Conservation (phyloP, 2,329 filamentous ascomycete species). For the Tolypocladium pustulatum region DNA sequence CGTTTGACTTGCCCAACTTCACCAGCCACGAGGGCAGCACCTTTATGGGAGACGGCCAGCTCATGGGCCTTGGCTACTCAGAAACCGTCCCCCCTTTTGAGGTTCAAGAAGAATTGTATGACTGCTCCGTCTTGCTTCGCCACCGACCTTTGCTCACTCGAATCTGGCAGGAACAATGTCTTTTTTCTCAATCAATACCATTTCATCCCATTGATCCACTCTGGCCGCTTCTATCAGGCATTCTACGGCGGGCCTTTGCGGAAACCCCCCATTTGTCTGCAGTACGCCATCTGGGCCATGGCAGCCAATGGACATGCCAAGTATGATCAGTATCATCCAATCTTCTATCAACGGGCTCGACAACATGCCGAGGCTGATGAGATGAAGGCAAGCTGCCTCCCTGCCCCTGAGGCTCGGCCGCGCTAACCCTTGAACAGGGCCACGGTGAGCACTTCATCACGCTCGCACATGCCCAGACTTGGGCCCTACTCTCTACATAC, state of each 20-base stretch:
- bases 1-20: slow-evolving; percentile 8
- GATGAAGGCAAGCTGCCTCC: slow-evolving; percentile 47
- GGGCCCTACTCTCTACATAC: slow-evolving; percentile 63
- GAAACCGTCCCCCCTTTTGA: slow-evolving; percentile 71
- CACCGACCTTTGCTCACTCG: neutral
- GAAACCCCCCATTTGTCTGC: slow-evolving; percentile 70
- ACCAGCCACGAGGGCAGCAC: neutral
- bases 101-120: slow-evolving; percentile 73
- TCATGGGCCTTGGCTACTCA: slow-evolving; percentile 72
- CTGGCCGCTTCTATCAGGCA: slow-evolving; percentile 60
- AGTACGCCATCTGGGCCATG: slow-evolving; percentile 83
- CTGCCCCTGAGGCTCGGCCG: neutral
- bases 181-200: slow-evolving; percentile 71
- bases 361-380: slow-evolving; percentile 80
- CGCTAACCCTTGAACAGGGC: slow-evolving; percentile 30
- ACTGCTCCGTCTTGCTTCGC: slow-evolving; percentile 2
- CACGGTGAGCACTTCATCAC: slow-evolving; percentile 72
- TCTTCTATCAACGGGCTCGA: slow-evolving; percentile 72
- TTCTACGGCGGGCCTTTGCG: slow-evolving; percentile 62
- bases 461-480: slow-evolving; percentile 70
- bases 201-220: slow-evolving; percentile 68
- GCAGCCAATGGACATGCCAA: slow-evolving; percentile 63
- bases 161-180: slow-evolving; percentile 45
- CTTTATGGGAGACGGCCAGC: slow-evolving; percentile 17
- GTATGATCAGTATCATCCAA: slow-evolving; percentile 59